Base-by-base conservation (phyloP, 306 rosid genomes). In the Canavalia ensiformis region DNA sequence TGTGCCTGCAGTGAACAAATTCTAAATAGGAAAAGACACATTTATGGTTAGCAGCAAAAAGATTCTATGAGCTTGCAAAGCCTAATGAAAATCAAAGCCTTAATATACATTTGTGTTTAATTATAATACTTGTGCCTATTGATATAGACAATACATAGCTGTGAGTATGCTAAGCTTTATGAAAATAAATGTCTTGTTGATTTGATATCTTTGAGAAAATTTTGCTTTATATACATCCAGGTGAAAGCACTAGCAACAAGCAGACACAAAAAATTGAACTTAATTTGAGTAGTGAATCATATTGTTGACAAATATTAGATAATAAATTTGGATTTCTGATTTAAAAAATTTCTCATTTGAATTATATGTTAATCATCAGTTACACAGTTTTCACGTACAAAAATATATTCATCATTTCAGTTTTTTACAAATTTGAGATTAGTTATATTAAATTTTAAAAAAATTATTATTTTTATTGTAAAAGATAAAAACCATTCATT, bases 1-100 rank as follows among this genome's bases (percentile, higher is more conserved):
- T 29, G 90, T 86, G 10, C 92, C 90, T 18, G 92, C 90, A 1
- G 90, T 76, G 77, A 60, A 84, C 8, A 72, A 39, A 70, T 68
- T 77, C 84, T 83, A 6, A 3, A 81, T 44, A 65, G 51, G 4
- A 45, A 74, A 55, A 45, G 3, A n/a, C 11, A 45, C 50, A 46
- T 18, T 65, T 65, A 41, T 64, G 8, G 37, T 80, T 59, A 79
- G 77, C 10, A 9, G 2, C 0, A 30, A 18, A 33, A 34, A 35
- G 4, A 0, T 8, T n/a, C 0, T 2, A 7, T 2, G 7, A 1
- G 7, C 44, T 29, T 45, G 41, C 57, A 9, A 45, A 4, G 56
- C 41, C 5, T 54, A 42, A 18, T 8, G 37, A 39, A 50, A 55
- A 44, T 30, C 69, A 59, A 58, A 44, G 46, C 45, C 34, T 33